These are phyloP conservation scores for Chimonanthus praecox DNA, from an alignment of 164 flowering plant genomes.

Conservation along the genomic window DNA sequence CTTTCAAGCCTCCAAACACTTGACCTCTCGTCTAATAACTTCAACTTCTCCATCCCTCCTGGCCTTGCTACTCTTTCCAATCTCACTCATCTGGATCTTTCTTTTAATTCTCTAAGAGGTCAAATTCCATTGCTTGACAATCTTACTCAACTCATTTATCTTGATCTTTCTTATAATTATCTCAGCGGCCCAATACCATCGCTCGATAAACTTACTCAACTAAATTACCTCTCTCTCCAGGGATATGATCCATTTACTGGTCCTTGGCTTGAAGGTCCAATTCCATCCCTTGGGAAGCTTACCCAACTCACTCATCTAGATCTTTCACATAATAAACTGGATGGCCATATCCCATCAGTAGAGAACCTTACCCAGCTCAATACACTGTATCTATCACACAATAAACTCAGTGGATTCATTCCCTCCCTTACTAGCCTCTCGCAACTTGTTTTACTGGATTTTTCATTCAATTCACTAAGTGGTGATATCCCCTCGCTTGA, in stretches of 20 bases:
- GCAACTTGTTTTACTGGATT: constrained; percentile 23
- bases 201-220: no score
- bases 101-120: constrained; percentile 13
- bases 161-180: constrained; percentile 20
- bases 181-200: constrained; percentile 18
- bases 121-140: constrained; percentile 27
- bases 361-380: constrained; percentile 22
- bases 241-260: no score
- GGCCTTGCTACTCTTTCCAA: constrained; percentile 23
- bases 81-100: neutral
- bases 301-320: constrained; percentile 31
- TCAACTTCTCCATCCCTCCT: constrained; percentile 32
- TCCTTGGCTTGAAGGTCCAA: neutral
- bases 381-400: constrained; percentile 36
- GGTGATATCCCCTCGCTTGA: constrained; percentile 35
- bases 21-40: constrained; percentile 32
- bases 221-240: no score
- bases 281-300: constrained; percentile 2
- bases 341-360: constrained; percentile 19
- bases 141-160: constrained; percentile 21
- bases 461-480: constrained; percentile 19
- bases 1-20: constrained; percentile 22
- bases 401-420: constrained; percentile 30
- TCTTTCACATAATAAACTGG: constrained; percentile 16
- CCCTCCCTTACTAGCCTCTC: constrained; percentile 30